Evolutionary conservation across 257 asterid species (phyloP).

Genomic region (Solanum acaule): DNA sequence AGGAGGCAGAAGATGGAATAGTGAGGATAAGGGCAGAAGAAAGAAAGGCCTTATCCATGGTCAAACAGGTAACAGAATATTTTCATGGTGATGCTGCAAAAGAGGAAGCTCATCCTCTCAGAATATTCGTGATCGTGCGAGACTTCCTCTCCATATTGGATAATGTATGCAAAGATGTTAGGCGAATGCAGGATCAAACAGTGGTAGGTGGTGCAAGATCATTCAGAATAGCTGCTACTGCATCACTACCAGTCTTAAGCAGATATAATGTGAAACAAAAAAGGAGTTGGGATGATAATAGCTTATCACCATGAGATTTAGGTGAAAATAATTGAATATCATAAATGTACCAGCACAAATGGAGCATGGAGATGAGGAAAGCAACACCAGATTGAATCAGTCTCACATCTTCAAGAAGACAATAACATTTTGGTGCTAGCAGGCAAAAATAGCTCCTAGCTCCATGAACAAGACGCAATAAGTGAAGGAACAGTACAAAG

Average conservation of each 20-base stretch:
- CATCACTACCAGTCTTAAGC: constrained; percentile 57
- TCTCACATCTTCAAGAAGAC: neutral
- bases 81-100: constrained; percentile 90
- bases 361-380: neutral
- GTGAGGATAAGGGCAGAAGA: constrained; percentile 53
- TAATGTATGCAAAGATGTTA: constrained; percentile 82
- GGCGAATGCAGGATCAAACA: constrained; percentile 66
- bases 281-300: constrained; percentile 34
- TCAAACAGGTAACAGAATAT: constrained; percentile 81
- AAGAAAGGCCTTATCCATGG: constrained; percentile 40
- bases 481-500: neutral
- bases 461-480: neutral
- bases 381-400: neutral
- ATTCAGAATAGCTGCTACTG: constrained; percentile 60
- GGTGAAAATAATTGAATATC: neutral
- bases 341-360: neutral
- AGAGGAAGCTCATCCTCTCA: constrained; percentile 91
- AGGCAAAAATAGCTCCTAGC: neutral
- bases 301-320: constrained; percentile 28
- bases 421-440: neutral
- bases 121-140: constrained; percentile 77
- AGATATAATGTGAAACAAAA: constrained; percentile 42
- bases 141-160: constrained; percentile 76
- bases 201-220: constrained; percentile 72
- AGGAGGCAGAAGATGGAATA: constrained; percentile 60